Conservation (phyloP, 2,329 filamentous ascomycete species). For the Camillea tinctor region DNA sequence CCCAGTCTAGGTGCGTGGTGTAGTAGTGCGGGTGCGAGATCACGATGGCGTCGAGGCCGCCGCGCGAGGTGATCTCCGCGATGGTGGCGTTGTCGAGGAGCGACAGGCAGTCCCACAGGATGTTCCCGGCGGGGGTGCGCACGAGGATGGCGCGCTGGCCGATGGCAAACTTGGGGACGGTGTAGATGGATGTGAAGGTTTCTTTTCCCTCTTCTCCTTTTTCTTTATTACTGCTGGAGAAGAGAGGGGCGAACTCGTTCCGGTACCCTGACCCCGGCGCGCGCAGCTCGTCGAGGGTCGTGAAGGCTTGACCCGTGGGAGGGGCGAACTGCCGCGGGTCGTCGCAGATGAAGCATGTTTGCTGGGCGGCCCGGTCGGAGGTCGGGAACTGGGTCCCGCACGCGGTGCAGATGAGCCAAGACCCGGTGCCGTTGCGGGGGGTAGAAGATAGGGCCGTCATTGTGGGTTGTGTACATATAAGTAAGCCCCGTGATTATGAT, state of each 20-base stretch:
- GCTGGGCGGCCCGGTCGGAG: slow-evolving; percentile 45
- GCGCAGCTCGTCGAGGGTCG: slow-evolving; percentile 51
- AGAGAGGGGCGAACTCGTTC: slow-evolving; percentile 54
- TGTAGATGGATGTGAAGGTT: slow-evolving; percentile 46
- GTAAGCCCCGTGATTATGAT: too few species aligned
- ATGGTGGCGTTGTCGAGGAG: slow-evolving; percentile 66
- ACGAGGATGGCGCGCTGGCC: slow-evolving; percentile 73
- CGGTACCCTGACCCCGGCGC: slow-evolving; percentile 36
- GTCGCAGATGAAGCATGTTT: slow-evolving; percentile 69
- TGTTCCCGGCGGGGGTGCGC: slow-evolving; percentile 62
- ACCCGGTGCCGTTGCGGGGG: slow-evolving; percentile 17
- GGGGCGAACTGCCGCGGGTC: slow-evolving; percentile 72
- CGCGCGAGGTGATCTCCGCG: slow-evolving; percentile 53
- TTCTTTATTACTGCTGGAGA: slow-evolving; percentile 25
- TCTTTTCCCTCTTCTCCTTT: slow-evolving; percentile 39
- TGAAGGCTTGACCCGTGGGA: slow-evolving; percentile 63
- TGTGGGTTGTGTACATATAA: background rate
- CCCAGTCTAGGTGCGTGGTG: slow-evolving; percentile 74
- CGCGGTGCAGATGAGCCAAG: slow-evolving; percentile 59
- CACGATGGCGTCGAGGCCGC: slow-evolving; percentile 69
- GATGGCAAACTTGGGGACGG: slow-evolving; percentile 64
- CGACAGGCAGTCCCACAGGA: slow-evolving; percentile 78
- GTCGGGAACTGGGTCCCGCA: slow-evolving; percentile 70
- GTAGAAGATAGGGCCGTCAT: slow-evolving; percentile 10
- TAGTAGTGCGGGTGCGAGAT: slow-evolving; percentile 85